Conservation (phyloP, 2,329 filamentous ascomycete species). For the Clonostachys byssicola region DNA sequence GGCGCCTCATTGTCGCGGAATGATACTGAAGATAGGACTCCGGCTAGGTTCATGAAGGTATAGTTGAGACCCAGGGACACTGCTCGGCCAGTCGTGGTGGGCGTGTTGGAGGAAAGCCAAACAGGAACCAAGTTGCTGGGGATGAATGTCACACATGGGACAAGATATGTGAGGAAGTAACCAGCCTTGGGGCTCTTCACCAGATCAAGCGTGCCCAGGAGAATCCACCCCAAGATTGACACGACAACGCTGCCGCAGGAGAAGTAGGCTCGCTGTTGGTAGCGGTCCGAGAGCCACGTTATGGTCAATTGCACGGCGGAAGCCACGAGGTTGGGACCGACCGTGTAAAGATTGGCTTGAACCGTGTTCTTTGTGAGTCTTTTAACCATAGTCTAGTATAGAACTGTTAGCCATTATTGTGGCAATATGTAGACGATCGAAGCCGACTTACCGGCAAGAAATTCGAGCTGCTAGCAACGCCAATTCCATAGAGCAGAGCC, state of each 20-base stretch:
- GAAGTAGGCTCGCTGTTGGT: constrained; percentile 9
- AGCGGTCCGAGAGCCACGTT: constrained; percentile 9
- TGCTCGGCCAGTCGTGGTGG: constrained; percentile 5
- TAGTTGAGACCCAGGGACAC: constrained; percentile 5
- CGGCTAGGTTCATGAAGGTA: constrained; percentile 5
- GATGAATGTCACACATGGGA: constrained; percentile 13
- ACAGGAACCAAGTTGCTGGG: constrained; percentile 6
- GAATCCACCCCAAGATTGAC: constrained; percentile 10
- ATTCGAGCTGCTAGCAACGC: constrained; percentile 13
- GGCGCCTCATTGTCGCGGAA: constrained; percentile 5
- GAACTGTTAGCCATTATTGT: no score
- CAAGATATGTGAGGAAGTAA: constrained; percentile 14
- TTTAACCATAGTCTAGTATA: constrained; percentile 19
- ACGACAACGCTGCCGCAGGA: constrained; percentile 8
- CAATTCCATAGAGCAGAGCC: constrained; percentile 16
- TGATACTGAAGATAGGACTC: constrained; percentile 4
- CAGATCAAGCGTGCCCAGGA: constrained; percentile 11
- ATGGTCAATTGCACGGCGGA: constrained; percentile 8
- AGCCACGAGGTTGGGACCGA: constrained; percentile 13
- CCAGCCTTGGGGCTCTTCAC: constrained; percentile 9
- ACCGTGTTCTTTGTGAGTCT: constrained; percentile 24
- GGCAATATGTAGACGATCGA: no score
- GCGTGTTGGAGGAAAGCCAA: constrained; percentile 5
- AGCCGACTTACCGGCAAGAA: constrained; percentile 10
- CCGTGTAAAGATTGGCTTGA: constrained; percentile 15